phyloP scores from a whole-genome alignment of 345 rosid genomes.

The Gossypium australe region DNA sequence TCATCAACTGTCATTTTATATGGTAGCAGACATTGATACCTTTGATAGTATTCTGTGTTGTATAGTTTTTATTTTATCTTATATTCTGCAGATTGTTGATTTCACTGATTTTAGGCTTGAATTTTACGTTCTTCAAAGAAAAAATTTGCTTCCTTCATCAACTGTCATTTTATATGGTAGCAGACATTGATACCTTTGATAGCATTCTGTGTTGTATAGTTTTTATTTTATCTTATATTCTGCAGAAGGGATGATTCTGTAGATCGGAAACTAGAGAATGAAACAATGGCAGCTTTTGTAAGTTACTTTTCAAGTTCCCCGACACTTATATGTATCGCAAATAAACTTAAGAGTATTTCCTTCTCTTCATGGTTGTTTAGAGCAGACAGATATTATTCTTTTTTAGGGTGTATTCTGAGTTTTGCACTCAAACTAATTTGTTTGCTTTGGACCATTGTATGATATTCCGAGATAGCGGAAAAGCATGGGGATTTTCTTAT shows the following conservation, averaged over 20 bases:
- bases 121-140: background rate
- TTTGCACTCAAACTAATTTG: background rate
- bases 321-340: background rate
- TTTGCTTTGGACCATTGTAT: background rate
- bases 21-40: background rate
- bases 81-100: background rate
- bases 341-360: background rate
- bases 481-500: background rate
- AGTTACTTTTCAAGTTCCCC: conserved; percentile 17
- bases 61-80: background rate
- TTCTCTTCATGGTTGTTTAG: background rate
- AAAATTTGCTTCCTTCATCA: background rate
- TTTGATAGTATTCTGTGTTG: background rate
- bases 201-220: background rate
- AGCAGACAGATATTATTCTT: background rate
- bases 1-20: background rate
- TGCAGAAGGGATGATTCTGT: conserved; percentile 49
- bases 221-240: background rate
- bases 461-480: background rate
- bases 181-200: background rate
- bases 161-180: background rate
- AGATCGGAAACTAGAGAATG: conserved; percentile 45
- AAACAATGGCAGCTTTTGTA: conserved; percentile 58
- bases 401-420: background rate
- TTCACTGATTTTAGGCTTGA: background rate